Percentiles rank a stretch among this genome's conserved stretches.
These are phyloP conservation scores for Ascoidea rubescens DNA, from an alignment of 805 yeast species.

Conservation along the genomic window DNA sequence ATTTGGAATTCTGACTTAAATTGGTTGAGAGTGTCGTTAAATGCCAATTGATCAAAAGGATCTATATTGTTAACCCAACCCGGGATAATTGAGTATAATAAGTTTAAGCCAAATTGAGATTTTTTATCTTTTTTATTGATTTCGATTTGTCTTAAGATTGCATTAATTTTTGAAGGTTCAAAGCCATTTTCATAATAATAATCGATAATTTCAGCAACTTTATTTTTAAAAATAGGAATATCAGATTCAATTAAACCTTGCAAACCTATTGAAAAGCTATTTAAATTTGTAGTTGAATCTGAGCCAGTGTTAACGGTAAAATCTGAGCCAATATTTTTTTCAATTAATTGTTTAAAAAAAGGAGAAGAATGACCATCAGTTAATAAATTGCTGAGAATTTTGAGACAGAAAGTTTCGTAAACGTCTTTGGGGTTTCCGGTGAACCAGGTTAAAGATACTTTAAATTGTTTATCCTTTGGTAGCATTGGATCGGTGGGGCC, in stretches of 20 bases:
- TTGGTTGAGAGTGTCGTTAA: slow-evolving; percentile 40
- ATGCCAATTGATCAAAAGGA: slow-evolving; percentile 55
- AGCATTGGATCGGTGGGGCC: slow-evolving; percentile 81
- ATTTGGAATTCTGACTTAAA: slow-evolving; percentile 48
- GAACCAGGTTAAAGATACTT: slow-evolving; percentile 80
- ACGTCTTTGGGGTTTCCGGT: slow-evolving; percentile 60
- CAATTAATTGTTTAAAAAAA: slow-evolving; percentile 75
- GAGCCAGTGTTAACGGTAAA: slow-evolving; percentile 80
- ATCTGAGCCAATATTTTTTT: slow-evolving; percentile 73
- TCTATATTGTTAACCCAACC: slow-evolving; percentile 77
- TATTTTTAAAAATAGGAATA: slow-evolving; percentile 29
- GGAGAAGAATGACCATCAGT: slow-evolving; percentile 91
- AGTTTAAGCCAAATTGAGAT: slow-evolving; percentile 76
- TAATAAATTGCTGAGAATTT: slow-evolving; percentile 53
- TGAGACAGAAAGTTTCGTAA: slow-evolving; percentile 60
- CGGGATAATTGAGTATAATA: slow-evolving; percentile 63
- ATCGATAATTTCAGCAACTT: slow-evolving; percentile 32
- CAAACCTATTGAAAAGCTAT: slow-evolving; percentile 73
- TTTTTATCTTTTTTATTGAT: slow-evolving; percentile 73
- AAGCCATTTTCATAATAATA: slow-evolving; percentile 31
- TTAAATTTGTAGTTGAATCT: slow-evolving; percentile 65
- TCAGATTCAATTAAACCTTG: slow-evolving; percentile 51
- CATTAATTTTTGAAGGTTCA: slow-evolving; percentile 54
- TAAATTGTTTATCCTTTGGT: slow-evolving; percentile 54
- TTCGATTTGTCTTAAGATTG: slow-evolving; percentile 80